phyloP scores from a whole-genome alignment of 768 basidiomycete species.

The Mycena epipterygia region DNA sequence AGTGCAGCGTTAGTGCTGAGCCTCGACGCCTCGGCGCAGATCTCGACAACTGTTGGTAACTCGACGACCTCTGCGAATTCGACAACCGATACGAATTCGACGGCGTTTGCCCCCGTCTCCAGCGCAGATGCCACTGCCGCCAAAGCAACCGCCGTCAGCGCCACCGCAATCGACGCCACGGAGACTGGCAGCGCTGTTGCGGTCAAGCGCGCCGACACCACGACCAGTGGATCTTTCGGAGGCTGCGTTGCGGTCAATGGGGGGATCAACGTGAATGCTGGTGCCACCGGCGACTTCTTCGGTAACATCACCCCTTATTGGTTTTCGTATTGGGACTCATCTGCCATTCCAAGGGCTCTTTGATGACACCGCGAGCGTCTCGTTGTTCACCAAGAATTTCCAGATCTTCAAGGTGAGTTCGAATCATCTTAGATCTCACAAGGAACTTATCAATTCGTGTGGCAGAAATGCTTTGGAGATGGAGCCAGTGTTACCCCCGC shows the following conservation, averaged over 20 bases:
- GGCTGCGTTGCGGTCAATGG: neutral
- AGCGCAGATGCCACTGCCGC: neutral
- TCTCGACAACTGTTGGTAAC: neutral
- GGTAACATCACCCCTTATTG: neutral
- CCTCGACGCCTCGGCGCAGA: neutral
- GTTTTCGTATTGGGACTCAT: neutral
- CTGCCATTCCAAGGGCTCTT: constrained; percentile 3
- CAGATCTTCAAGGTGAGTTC: constrained; percentile 2
- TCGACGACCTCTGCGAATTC: neutral
- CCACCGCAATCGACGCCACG: neutral
- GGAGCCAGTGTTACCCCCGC: neutral
- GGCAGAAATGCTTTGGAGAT: constrained; percentile 28
- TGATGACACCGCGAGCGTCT: neutral
- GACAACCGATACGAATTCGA: neutral
- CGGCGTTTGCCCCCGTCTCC: neutral
- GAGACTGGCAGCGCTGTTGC: neutral
- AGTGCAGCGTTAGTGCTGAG: neutral
- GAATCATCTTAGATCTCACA: neutral
- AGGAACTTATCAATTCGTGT: neutral
- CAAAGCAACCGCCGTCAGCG: neutral
- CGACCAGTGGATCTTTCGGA: neutral
- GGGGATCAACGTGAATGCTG: constrained; percentile 10
- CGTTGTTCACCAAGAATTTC: neutral
- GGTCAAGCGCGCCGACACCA: neutral
- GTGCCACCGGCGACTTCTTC: constrained; percentile 34